Percentiles rank a stretch among this genome's conserved stretches.
These are phyloP conservation scores for Hemileia vastatrix DNA, from an alignment of 1,284 basidiomycete genomes.

Conservation along the genomic window DNA sequence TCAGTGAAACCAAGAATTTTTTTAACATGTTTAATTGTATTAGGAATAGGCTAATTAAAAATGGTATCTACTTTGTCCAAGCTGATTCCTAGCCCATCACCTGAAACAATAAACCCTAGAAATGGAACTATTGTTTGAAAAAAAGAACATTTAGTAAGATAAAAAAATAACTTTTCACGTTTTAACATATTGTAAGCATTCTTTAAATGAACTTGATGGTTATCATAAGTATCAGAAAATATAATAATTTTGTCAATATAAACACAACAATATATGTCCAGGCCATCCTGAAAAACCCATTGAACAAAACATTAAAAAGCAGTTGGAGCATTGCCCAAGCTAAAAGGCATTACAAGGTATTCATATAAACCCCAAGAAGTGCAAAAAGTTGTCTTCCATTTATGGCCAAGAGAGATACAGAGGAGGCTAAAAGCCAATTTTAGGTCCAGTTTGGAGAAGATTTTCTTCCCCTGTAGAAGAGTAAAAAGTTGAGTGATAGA, in stretches of 20 bases:
- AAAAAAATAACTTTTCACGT: neutral
- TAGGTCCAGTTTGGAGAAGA: conserved; percentile 15
- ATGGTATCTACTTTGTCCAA: conserved; percentile 1
- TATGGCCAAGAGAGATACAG: neutral
- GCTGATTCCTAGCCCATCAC: neutral
- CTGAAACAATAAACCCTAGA: conserved; percentile 6
- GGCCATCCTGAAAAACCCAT: neutral
- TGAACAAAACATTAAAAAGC: conserved; percentile 11
- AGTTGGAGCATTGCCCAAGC: conserved; percentile 3
- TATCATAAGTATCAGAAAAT: neutral
- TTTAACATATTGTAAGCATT: neutral
- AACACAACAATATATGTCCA: conserved; percentile 14
- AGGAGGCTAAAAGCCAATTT: conserved; percentile 14
- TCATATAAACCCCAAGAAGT: conserved; percentile 12
- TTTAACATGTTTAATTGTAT: neutral
- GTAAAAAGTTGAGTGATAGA: neutral
- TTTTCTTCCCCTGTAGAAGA: conserved; percentile 3
- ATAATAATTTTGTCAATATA: conserved; percentile 15
- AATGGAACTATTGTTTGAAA: neutral
- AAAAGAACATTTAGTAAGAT: conserved; percentile 1
- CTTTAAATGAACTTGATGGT: neutral
- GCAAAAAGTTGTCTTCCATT: conserved; percentile 11
- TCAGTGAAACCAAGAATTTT: conserved; percentile 7
- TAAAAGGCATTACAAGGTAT: conserved; percentile 9
- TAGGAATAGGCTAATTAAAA: conserved; percentile 2